phyloP scores from a whole-genome alignment of 148 eudicot species.

The Rhododendron ovatum region DNA sequence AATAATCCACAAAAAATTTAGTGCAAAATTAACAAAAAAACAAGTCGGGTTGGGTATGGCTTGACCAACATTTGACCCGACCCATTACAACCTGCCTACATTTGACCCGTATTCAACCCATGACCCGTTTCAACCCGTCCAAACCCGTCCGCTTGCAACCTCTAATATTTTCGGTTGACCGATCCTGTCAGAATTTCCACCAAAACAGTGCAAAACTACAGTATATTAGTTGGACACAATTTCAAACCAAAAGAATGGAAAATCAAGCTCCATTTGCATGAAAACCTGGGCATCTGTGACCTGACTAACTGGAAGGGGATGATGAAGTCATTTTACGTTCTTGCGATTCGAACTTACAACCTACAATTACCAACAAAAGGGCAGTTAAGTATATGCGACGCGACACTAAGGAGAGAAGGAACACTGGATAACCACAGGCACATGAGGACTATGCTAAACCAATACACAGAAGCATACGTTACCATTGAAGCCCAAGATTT shows the following conservation, averaged over 20 bases:
- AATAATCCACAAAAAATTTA: too few species aligned
- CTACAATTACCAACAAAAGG: constrained; percentile 32
- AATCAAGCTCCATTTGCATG: constrained; percentile 5
- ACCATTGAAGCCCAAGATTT: not conserved
- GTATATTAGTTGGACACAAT: constrained; percentile 31
- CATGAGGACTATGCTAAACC: too few species aligned
- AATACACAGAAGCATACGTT: not conserved
- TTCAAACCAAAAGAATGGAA: constrained; percentile 1
- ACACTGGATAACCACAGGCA: not conserved
- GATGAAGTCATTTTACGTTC: constrained; percentile 76
- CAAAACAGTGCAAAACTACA: constrained; percentile 64
- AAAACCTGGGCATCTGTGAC: constrained; percentile 56
- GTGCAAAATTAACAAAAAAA: too few species aligned
- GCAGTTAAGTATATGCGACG: not conserved
- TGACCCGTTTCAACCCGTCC: too few species aligned
- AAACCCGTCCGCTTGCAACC: too few species aligned
- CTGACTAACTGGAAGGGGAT: constrained; percentile 41
- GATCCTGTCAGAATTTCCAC: constrained; percentile 90
- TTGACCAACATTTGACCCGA: too few species aligned
- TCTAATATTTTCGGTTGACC: constrained; percentile 55
- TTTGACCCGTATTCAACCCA: too few species aligned
- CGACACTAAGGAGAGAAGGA: not conserved
- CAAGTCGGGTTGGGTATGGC: too few species aligned
- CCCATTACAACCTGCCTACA: too few species aligned
- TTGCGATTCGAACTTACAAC: constrained; percentile 66